Base-by-base conservation (phyloP, 495 filamentous ascomycete genomes). In the Penicillium manginii region DNA sequence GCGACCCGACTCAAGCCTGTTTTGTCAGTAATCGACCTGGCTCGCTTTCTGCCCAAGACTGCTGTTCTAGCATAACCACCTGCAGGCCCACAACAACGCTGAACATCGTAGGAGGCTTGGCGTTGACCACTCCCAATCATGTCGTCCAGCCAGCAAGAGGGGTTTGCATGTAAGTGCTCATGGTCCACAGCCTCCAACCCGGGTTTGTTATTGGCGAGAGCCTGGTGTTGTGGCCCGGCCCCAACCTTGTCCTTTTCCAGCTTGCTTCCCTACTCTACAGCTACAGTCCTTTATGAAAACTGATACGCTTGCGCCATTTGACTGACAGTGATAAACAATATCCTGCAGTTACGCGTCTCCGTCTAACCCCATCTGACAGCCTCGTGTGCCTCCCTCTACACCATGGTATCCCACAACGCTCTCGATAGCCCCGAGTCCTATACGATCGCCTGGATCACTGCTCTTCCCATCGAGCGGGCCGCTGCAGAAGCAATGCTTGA, bases 391-490 rank as follows among this genome's bases (percentile, higher is more conserved):
- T 19, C 23, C 50, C 49, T 58, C 40, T 22, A 52, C 42, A 47
- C 65, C 37, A 58, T 68, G 22, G 54, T 52, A 48, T 66, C 59
- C 55, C 60, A 61, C 7, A 58, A 47, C 5, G 21, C 15, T 26
- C 49, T 53, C 14, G 9, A 47, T 29, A 48, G 40, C 56, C 56
- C 50, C 18, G 40, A 52, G 29, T 58, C 40, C 23, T 64, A 66
- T 43, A 57, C 58, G 18, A 52, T 69, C 52, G 64, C 57, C 29
- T 69, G 61, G 64, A 64, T 69, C 35, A 17, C 40, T 39, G 56
- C 61, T 23, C 59, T 69, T 46, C 53, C 61, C 4, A 55, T 59
- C 1, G 64, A 67, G 53, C 52, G 26, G 32, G 58, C 64, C 23
- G 60, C 52, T 14, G 58, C 64, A 35, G 45, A 59, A 43, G 55